phyloP scores from a whole-genome alignment of 2,329 filamentous ascomycete species.

The Westerdykella ornata region DNA sequence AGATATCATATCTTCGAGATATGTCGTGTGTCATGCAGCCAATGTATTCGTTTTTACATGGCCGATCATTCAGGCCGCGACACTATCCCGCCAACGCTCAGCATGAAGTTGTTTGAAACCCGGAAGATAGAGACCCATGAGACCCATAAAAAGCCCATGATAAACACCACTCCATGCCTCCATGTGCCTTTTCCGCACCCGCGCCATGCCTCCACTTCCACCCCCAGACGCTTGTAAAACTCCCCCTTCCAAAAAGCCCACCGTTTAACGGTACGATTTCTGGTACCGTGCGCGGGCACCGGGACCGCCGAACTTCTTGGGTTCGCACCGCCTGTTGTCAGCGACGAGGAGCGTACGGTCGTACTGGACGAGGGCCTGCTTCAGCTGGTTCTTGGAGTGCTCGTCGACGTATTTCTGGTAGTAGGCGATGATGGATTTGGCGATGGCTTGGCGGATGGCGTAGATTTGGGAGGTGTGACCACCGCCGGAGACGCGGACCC shows the following conservation, averaged over 20 bases:
- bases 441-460: constrained; percentile 97
- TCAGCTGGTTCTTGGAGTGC: constrained; percentile 99
- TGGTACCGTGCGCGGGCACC: constrained; percentile 96
- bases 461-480: constrained; percentile 97
- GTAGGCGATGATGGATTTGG: constrained; percentile 94
- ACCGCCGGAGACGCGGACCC: constrained; percentile 92
- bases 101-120: constrained; percentile 19
- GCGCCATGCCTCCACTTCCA: constrained; percentile 4
- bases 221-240: background rate
- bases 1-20: constrained; percentile 4
- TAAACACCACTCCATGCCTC: constrained; percentile 33
- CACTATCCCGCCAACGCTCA: constrained; percentile 17
- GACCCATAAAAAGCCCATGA: constrained; percentile 30
- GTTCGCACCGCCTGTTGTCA: constrained; percentile 98
- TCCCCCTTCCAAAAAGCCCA: constrained; percentile 1
- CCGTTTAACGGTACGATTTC: constrained; percentile 93
- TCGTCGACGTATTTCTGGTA: constrained; percentile 99
- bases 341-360: constrained; percentile 96
- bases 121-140: constrained; percentile 27
- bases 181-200: constrained; percentile 7
- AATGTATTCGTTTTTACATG: constrained; percentile 37
- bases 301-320: constrained; percentile 94
- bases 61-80: constrained; percentile 21
- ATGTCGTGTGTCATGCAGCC: constrained; percentile 27
- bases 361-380: constrained; percentile 93